Base-by-base conservation (phyloP, 2,329 filamentous ascomycete species). In the Camillea tinctor region DNA sequence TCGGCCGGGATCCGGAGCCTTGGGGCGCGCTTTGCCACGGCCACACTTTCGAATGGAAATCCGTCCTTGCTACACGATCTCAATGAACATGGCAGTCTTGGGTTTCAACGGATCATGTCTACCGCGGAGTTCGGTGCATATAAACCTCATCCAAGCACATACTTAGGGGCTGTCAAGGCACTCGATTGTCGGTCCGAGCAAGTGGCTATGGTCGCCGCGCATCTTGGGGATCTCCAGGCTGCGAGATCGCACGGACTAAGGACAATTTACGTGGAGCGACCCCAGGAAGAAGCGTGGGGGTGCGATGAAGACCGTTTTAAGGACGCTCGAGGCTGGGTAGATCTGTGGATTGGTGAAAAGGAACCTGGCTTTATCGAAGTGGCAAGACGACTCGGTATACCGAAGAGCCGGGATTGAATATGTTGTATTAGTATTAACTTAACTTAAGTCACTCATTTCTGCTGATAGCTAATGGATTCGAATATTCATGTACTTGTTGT, bases 11-110 rank as follows among this genome's bases (percentile, higher is more conserved):
- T 94, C 21, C 70, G 74, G 1, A 72, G 77, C 52, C 75, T 93
- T 23, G 81, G 80, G 44, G 74, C 68, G 9, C 75, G 75, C 7
- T 85, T 86, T 69, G 75, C 78, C 52, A 91, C 88, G 0, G 81
- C 84, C 49, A 92, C 89, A 0, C 77, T 94, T 23, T 91, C 88
- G 24, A 95, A 95, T 71, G 91, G 89, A 40, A 94, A 93, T 71
- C 71, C 80, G 2, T 76, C 79, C 1, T 77, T 94, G n/a, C 78
- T 94, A 50, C 71, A 76, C 2, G 91, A 94, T 70, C 79, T 95
- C 54, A 75, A 83, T 54, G 70, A 75, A 55, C 79, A 85, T 66
- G 87, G 84, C 1, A 73, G 75, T 4, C 80, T 93, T 55, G 81
- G 81, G 0, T 94, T 93, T 68, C 79, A 80, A 21, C 75, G 80